Percentiles rank a stretch among this genome's conserved stretches.
Evolutionary conservation across 2,329 filamentous ascomycete genomes (phyloP).

Genomic region (Fusarium subtropicale): DNA sequence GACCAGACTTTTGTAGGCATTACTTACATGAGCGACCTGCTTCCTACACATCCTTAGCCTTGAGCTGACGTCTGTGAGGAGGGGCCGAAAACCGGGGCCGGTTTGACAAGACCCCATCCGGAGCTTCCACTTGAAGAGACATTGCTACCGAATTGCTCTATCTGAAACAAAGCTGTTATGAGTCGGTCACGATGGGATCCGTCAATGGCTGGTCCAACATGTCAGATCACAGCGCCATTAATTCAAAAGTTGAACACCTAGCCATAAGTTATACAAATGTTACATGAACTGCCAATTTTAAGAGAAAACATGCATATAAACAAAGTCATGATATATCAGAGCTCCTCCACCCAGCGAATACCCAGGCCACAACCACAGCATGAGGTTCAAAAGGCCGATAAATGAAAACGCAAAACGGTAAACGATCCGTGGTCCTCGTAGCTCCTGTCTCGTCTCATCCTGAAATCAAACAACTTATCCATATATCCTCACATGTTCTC

Average conservation of each 20-base stretch:
- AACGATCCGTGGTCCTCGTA: constrained; percentile 16
- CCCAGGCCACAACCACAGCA: constrained; percentile 13
- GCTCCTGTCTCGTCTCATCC: constrained; percentile 15
- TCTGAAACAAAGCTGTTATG: not conserved
- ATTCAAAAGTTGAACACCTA: constrained; percentile 18
- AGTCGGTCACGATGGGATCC: constrained; percentile 6
- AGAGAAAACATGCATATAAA: constrained; percentile 14
- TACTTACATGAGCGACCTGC: not conserved
- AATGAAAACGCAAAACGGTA: constrained; percentile 1
- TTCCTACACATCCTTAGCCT: no score
- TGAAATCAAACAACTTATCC: not conserved
- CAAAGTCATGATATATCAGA: constrained; percentile 41
- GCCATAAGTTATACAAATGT: constrained; percentile 19
- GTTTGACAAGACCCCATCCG: constrained; percentile 13
- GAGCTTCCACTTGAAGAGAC: constrained; percentile 7
- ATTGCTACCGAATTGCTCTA: not conserved
- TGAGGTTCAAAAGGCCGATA: constrained; percentile 7
- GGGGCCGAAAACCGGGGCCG: constrained; percentile 32
- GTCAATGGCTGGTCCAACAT: not conserved
- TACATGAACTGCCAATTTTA: constrained; percentile 28
- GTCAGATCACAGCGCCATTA: constrained; percentile 34
- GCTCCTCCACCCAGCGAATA: constrained; percentile 31
- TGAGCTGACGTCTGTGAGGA: constrained; percentile 25
- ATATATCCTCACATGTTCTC: constrained; percentile 68
- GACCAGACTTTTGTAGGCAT: not conserved